These are phyloP conservation scores for Cetraspora pellucida DNA, from an alignment of 192 early-diverging fungal species.

Conservation along the genomic window DNA sequence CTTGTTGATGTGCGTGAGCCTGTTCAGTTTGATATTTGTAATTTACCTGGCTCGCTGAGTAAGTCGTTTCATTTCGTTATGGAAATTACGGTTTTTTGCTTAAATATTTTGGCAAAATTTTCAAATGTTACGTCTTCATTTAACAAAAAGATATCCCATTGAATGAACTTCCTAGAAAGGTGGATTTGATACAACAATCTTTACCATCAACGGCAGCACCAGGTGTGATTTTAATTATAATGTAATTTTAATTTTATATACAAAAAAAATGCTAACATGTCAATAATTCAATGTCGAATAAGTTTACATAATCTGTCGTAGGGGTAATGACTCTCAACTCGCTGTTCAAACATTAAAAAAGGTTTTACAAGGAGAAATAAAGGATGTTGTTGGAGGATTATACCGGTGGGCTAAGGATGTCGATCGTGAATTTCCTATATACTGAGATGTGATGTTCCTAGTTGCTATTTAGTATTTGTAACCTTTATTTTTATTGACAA, in stretches of 20 bases:
- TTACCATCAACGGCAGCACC: neutral
- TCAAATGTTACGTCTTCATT: neutral
- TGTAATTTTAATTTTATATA: neutral
- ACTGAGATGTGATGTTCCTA: conserved; percentile 49
- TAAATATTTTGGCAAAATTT: neutral
- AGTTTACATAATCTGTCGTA: conserved; percentile 86
- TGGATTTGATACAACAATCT: conserved; percentile 47
- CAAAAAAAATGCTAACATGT: neutral
- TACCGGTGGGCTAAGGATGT: conserved; percentile 72
- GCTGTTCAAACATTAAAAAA: conserved; percentile 78
- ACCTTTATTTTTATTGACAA: too few relatives aligned
- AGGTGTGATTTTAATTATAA: neutral
- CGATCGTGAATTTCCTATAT: conserved; percentile 81
- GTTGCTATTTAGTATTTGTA: too few relatives aligned
- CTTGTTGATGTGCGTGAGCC: conserved; percentile 90
- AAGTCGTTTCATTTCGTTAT: conserved; percentile 35
- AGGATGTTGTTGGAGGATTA: conserved; percentile 85
- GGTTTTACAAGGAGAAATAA: conserved; percentile 52
- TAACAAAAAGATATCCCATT: conserved; percentile 56
- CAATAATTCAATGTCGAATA: conserved; percentile 9
- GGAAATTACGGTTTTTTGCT: neutral
- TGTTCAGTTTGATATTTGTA: conserved; percentile 83
- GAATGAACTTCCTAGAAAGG: conserved; percentile 45
- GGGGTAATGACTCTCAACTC: conserved; percentile 88
- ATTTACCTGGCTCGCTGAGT: conserved; percentile 68